Conservation (phyloP, 1,139 yeast genomes). For the Pichia sp. region DNA sequence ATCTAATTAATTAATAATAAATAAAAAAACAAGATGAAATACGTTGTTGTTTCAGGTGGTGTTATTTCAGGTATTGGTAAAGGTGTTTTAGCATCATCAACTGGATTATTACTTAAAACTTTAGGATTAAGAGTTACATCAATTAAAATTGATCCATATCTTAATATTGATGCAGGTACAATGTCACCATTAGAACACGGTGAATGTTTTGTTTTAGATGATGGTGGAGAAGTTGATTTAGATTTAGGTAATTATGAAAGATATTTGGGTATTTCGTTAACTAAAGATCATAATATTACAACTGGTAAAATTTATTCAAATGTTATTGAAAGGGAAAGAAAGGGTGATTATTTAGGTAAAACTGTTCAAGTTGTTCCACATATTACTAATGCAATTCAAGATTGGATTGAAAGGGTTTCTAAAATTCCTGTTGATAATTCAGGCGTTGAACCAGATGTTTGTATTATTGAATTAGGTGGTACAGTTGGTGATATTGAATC, state of each 20-base stretch:
- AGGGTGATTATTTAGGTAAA: constrained; percentile 95
- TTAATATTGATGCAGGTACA: constrained; percentile 99
- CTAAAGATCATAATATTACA: constrained; percentile 92
- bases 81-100: constrained; percentile 94
- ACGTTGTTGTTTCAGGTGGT: constrained; percentile 99
- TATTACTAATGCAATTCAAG: constrained; percentile 93
- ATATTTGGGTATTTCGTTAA: constrained; percentile 85
- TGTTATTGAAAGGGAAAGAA: constrained; percentile 91
- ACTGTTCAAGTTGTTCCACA: constrained; percentile 99
- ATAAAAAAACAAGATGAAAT: constrained; percentile 52
- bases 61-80: constrained; percentile 98
- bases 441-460: constrained; percentile 83
- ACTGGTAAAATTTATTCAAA: constrained; percentile 95
- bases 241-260: constrained; percentile 98
- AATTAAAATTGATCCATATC: constrained; percentile 96
- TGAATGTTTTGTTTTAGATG: constrained; percentile 94
- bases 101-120: constrained; percentile 91
- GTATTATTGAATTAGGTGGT: constrained; percentile 97
- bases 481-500: constrained; percentile 99
- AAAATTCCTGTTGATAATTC: constrained; percentile 88
- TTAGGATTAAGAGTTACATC: constrained; percentile 92
- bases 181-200: constrained; percentile 99
- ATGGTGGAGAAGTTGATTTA: constrained; percentile 98
- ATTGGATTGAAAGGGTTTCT: constrained; percentile 95
- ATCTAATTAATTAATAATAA: background rate